Evolutionary conservation across 208 protist species (phyloP).

Genomic region (Acanthamoeba culbertsoni): DNA sequence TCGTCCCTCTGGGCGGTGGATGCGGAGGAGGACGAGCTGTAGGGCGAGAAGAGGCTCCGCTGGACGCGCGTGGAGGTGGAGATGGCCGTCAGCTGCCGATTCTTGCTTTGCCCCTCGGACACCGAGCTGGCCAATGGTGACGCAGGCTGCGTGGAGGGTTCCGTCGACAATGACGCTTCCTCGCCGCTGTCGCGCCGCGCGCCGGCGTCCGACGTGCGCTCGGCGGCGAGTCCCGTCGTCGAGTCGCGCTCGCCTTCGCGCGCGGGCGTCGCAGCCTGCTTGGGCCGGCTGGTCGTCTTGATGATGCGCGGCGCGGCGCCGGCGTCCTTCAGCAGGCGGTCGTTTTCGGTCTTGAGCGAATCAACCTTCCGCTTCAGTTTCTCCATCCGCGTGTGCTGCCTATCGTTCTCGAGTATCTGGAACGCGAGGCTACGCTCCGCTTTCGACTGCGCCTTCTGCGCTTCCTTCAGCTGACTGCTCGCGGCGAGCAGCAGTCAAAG

Average conservation of each 20-base stretch:
- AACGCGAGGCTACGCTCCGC: not conserved
- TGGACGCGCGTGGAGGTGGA: not conserved
- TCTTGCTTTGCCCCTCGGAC: not conserved
- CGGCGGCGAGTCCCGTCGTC: not conserved
- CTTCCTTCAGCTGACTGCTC: slow-evolving; percentile 8
- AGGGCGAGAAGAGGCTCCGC: not conserved
- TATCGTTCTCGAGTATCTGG: slow-evolving; percentile 36
- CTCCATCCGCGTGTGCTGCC: slow-evolving; percentile 17
- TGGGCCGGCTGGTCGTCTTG: not conserved
- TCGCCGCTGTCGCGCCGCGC: not conserved
- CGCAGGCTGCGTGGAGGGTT: no score
- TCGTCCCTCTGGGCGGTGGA: not conserved
- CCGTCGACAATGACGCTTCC: not conserved
- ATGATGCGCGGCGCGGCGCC: not conserved
- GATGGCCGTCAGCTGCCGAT: slow-evolving; percentile 6
- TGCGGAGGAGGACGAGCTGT: not conserved
- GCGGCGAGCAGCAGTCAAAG: not conserved
- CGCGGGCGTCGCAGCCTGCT: not conserved
- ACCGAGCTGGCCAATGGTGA: not conserved
- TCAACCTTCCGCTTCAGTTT: not conserved
- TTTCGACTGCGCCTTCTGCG: slow-evolving; percentile 13
- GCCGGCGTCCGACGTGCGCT: not conserved
- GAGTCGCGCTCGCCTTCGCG: not conserved
- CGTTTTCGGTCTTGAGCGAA: not conserved
- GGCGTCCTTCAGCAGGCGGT: not conserved